Evolutionary conservation across 768 basidiomycete species (phyloP).

Genomic region (Pholiota molesta): DNA sequence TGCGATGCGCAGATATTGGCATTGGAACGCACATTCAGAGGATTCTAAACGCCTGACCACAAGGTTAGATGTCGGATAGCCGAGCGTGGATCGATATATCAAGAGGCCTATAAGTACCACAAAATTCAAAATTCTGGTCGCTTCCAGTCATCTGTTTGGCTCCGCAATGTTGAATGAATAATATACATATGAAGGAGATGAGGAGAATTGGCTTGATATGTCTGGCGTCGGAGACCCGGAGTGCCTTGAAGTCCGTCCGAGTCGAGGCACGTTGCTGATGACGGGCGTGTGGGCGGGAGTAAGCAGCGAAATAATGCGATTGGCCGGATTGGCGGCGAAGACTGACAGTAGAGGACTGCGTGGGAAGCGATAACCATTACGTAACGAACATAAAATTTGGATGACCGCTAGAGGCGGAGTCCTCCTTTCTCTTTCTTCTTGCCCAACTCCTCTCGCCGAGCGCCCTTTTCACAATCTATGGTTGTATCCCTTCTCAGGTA

Average conservation of each 20-base stretch:
- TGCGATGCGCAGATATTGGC: slow-evolving; percentile 53
- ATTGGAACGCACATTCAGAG: slow-evolving; percentile 29
- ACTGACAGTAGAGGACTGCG: neutral
- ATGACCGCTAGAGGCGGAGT: slow-evolving; percentile 13
- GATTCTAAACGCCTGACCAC: slow-evolving; percentile 14
- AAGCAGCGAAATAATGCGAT: slow-evolving; percentile 14
- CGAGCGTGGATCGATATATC: slow-evolving; percentile 1
- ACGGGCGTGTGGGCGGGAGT: slow-evolving; percentile 4
- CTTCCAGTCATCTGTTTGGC: neutral
- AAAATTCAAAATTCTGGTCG: neutral
- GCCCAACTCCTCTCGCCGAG: slow-evolving; percentile 21
- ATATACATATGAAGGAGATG: neutral
- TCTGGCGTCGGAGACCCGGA: neutral
- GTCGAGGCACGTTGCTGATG: slow-evolving; percentile 4
- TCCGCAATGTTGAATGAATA: neutral
- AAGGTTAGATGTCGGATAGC: neutral
- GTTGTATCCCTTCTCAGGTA: slow-evolving; percentile 45
- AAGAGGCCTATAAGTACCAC: neutral
- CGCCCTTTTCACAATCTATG: slow-evolving; percentile 50
- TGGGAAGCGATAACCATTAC: slow-evolving; percentile 17
- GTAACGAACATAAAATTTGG: slow-evolving; percentile 8
- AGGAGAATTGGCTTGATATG: neutral
- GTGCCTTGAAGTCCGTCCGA: neutral
- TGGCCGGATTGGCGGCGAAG: slow-evolving; percentile 7
- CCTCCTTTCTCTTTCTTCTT: slow-evolving; percentile 26